These are phyloP conservation scores for Venturia oleaginea DNA, from an alignment of 2,329 filamentous ascomycete genomes.

Conservation along the genomic window DNA sequence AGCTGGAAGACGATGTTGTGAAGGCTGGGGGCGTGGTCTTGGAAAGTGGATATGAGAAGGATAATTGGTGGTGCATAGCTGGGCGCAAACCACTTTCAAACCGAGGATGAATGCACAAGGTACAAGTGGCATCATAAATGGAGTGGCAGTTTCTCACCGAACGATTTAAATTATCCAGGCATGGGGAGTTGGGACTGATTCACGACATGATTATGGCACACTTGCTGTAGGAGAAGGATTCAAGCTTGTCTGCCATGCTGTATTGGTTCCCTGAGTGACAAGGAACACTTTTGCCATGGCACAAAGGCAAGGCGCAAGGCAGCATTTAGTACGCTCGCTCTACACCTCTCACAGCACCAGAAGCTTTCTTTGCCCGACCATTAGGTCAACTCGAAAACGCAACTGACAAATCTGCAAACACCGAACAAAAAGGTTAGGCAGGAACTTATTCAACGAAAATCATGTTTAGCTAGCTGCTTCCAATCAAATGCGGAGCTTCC, in stretches of 20 bases:
- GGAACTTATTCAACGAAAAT: no score
- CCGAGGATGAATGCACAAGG: neutral
- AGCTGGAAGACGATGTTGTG: conserved; percentile 71
- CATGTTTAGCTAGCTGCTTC: neutral
- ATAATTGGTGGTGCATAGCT: conserved; percentile 94
- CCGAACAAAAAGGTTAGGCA: no score
- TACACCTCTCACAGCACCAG: neutral
- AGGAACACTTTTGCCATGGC: neutral
- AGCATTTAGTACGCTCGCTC: neutral
- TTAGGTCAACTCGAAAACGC: no score
- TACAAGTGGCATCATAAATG: neutral
- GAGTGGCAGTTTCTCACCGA: neutral
- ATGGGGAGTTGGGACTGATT: neutral
- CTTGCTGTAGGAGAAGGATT: neutral
- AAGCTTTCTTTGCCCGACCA: no score
- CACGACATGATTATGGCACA: neutral
- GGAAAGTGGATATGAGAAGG: conserved; percentile 83
- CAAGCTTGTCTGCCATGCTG: neutral
- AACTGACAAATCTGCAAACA: no score
- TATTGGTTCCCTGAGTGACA: neutral
- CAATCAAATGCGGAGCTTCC: neutral
- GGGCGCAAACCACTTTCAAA: conserved; percentile 17
- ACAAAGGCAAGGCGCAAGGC: neutral
- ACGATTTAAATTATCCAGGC: neutral
- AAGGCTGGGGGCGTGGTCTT: conserved; percentile 67